Conservation (phyloP, 2,329 filamentous ascomycete species). For the Hymenoscyphus infarciens region DNA sequence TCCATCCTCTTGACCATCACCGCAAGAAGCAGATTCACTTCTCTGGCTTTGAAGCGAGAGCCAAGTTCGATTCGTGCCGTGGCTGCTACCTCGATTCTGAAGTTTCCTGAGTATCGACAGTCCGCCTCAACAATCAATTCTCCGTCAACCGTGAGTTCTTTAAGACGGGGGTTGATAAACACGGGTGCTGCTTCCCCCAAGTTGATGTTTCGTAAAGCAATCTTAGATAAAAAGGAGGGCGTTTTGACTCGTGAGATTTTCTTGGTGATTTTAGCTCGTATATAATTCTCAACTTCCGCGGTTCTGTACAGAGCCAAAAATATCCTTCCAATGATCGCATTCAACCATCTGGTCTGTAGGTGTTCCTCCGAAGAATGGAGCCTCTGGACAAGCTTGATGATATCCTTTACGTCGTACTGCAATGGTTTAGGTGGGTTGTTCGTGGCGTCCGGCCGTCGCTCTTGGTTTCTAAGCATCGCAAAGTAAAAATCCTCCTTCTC, state of each 20-base stretch:
- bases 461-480: constrained; percentile 79
- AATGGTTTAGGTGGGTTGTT: constrained; percentile 64
- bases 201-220: constrained; percentile 78
- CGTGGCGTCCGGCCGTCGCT: constrained; percentile 57
- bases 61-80: constrained; percentile 90
- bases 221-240: constrained; percentile 81
- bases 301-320: constrained; percentile 89
- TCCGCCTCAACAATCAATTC: constrained; percentile 86
- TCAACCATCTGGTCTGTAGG: constrained; percentile 86
- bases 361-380: constrained; percentile 91
- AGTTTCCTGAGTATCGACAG: constrained; percentile 83
- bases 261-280: constrained; percentile 85
- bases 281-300: constrained; percentile 70
- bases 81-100: constrained; percentile 86
- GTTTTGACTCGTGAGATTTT: constrained; percentile 94
- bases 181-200: constrained; percentile 84
- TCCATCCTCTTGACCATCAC: constrained; percentile 81
- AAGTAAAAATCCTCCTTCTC: constrained; percentile 99
- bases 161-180: constrained; percentile 83
- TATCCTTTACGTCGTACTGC: constrained; percentile 77
- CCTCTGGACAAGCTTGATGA: constrained; percentile 84
- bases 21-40: constrained; percentile 85
- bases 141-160: constrained; percentile 86
- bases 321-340: constrained; percentile 81
- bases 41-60: constrained; percentile 79